Evolutionary conservation across 1,139 yeast genomes (phyloP).

Genomic region (Pichia sp.): DNA sequence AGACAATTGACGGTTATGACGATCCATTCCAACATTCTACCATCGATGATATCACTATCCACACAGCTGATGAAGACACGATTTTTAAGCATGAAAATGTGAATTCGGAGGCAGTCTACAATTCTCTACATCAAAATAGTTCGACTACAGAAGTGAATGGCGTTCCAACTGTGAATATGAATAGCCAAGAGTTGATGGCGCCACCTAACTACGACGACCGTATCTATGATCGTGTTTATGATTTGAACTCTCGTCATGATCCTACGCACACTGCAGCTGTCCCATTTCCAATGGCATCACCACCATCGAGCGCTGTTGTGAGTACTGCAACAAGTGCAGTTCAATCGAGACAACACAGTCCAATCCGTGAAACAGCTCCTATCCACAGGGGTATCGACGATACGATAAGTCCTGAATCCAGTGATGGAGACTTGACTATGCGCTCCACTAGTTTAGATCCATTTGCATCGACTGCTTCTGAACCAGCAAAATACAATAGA

Average conservation of each 20-base stretch:
- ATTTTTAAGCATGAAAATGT: conserved; percentile 25
- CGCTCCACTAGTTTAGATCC: conserved; percentile 1
- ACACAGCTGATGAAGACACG: conserved; percentile 26
- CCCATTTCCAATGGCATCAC: background rate
- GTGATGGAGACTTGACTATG: background rate
- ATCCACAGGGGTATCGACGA: background rate
- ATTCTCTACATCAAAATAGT: conserved; percentile 8
- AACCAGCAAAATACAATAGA: background rate
- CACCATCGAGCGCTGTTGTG: background rate
- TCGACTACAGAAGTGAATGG: conserved; percentile 1
- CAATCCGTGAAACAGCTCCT: background rate
- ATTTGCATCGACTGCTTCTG: conserved; percentile 1
- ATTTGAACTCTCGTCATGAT: conserved; percentile 29
- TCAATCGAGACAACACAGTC: background rate
- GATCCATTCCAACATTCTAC: conserved; percentile 23
- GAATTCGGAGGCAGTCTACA: conserved; percentile 5
- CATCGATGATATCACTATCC: conserved; percentile 30
- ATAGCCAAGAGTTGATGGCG: conserved; percentile 51
- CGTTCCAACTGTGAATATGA: conserved; percentile 19
- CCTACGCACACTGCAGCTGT: background rate
- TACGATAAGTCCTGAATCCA: background rate
- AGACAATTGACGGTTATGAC: conserved; percentile 33
- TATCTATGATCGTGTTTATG: conserved; percentile 82
- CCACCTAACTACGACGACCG: conserved; percentile 91
- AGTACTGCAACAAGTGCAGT: background rate